These are phyloP conservation scores for Polygonum maritimum DNA, from an alignment of 148 eudicot species.

Conservation along the genomic window DNA sequence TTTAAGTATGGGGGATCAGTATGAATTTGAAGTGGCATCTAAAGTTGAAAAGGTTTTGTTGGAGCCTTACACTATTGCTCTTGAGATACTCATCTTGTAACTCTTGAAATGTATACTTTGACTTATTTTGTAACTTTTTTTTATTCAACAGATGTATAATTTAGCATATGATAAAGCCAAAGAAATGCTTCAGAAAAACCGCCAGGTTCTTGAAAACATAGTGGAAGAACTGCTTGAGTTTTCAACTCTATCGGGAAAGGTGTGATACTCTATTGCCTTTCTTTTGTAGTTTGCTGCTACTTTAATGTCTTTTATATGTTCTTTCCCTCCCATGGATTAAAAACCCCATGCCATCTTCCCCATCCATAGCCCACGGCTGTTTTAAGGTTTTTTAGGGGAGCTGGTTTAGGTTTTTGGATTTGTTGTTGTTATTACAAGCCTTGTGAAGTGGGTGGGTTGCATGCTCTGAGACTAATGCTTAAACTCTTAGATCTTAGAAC, in stretches of 20 bases:
- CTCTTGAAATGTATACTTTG: background rate
- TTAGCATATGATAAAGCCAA: constrained; percentile 82
- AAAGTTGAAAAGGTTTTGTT: constrained; percentile 69
- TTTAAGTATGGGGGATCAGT: constrained; percentile 76
- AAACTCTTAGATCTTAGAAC: background rate
- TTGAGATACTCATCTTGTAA: background rate
- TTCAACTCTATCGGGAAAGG: constrained; percentile 83
- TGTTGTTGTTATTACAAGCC: background rate
- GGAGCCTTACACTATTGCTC: background rate
- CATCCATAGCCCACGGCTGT: background rate
- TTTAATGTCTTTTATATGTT: background rate
- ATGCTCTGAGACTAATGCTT: background rate
- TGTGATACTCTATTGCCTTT: constrained; percentile 16
- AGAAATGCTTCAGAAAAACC: constrained; percentile 64
- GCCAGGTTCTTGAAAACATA: constrained; percentile 55
- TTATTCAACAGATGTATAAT: constrained; percentile 47
- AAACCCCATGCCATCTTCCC: background rate
- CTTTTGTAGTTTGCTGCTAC: background rate
- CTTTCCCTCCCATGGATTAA: background rate
- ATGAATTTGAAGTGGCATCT: constrained; percentile 71
- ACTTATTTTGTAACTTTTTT: background rate
- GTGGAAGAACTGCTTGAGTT: constrained; percentile 76
- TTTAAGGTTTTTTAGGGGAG: background rate
- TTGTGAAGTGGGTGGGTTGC: background rate
- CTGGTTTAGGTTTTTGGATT: background rate